phyloP scores from a whole-genome alignment of 2,329 filamentous ascomycete genomes.

The Scedosporium minutisporum region DNA sequence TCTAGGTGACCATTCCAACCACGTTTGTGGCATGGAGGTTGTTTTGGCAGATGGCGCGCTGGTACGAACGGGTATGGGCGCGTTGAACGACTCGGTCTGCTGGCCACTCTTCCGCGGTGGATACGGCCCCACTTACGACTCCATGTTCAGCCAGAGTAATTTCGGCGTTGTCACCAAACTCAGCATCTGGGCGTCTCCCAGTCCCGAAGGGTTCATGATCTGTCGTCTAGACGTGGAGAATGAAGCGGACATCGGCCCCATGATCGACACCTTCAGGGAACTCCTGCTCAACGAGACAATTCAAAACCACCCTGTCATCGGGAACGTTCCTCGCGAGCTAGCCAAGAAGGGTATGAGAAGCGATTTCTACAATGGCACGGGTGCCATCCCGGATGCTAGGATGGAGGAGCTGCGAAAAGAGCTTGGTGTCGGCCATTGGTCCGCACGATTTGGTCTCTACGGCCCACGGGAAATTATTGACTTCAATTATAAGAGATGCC shows the following conservation, averaged over 20 bases:
- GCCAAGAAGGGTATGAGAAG: conserved; percentile 25
- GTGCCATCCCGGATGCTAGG: conserved; percentile 26
- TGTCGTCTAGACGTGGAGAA: conserved; percentile 28
- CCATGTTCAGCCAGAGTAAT: conserved; percentile 42
- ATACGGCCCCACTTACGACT: conserved; percentile 29
- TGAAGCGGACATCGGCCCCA: conserved; percentile 23
- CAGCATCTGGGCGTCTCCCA: conserved; percentile 33
- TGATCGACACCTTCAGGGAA: conserved; percentile 26
- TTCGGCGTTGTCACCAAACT: conserved; percentile 46
- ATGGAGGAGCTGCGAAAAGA: conserved; percentile 29
- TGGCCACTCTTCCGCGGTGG: conserved; percentile 30
- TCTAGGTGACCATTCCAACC: conserved; percentile 31
- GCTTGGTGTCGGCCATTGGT: conserved; percentile 33
- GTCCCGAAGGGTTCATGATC: conserved; percentile 22
- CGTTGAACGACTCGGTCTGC: conserved; percentile 27
- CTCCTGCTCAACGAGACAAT: conserved; percentile 21
- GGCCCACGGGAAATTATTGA: conserved; percentile 21
- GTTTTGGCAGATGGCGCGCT: conserved; percentile 35
- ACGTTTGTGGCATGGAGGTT: conserved; percentile 32
- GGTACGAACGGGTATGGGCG: conserved; percentile 37
- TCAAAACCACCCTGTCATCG: conserved; percentile 34
- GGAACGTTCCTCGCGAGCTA: conserved; percentile 31
- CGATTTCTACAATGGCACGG: conserved; percentile 13
- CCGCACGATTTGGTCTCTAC: conserved; percentile 34
- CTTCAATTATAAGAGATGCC: conserved; percentile 21